Percentiles rank a stretch among this genome's conserved stretches.
These are phyloP conservation scores for Sporobolomyces phaffii DNA, from an alignment of 768 basidiomycete genomes.

Conservation along the genomic window DNA sequence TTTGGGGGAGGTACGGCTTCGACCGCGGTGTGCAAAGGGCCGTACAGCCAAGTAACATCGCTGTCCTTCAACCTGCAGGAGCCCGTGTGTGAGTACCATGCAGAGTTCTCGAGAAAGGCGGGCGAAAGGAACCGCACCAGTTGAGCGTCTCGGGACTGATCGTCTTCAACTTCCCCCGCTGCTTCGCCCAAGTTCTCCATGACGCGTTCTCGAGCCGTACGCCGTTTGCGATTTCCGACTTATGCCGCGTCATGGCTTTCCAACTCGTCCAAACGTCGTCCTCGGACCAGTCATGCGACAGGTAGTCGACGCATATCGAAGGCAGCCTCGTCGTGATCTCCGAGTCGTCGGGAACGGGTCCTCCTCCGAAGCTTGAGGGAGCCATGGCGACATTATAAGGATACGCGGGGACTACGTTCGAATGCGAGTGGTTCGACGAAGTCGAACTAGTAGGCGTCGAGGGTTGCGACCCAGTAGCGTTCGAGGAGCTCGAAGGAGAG, in stretches of 20 bases:
- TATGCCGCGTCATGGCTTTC: constrained; percentile 96
- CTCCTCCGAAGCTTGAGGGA: constrained; percentile 46
- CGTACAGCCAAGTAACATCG: constrained; percentile 98
- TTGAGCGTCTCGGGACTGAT: constrained; percentile 95
- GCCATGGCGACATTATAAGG: constrained; percentile 42
- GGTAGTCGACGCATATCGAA: constrained; percentile 93
- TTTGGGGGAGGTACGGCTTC: constrained; percentile 70
- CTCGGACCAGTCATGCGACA: constrained; percentile 94
- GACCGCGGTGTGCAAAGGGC: constrained; percentile 88
- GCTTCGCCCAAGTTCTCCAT: constrained; percentile 99
- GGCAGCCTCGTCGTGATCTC: constrained; percentile 69
- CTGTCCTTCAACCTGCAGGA: constrained; percentile 90
- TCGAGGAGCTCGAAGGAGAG: not conserved
- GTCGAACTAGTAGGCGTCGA: constrained; percentile 11
- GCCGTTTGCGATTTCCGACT: constrained; percentile 96
- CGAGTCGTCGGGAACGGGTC: constrained; percentile 51
- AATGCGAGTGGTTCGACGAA: constrained; percentile 3
- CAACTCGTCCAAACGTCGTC: constrained; percentile 98
- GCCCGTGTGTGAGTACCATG: too few species aligned
- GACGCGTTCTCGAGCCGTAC: constrained; percentile 91
- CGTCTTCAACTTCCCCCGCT: constrained; percentile 90
- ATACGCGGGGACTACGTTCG: constrained; percentile 36
- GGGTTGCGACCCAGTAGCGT: not conserved
- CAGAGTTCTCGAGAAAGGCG: not conserved
- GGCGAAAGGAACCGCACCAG: constrained; percentile 61